Evolutionary conservation across 2,329 filamentous ascomycete species (phyloP), one percentile per base, ranked within the genome.

Genomic region (Ophiostoma montium): DNA sequence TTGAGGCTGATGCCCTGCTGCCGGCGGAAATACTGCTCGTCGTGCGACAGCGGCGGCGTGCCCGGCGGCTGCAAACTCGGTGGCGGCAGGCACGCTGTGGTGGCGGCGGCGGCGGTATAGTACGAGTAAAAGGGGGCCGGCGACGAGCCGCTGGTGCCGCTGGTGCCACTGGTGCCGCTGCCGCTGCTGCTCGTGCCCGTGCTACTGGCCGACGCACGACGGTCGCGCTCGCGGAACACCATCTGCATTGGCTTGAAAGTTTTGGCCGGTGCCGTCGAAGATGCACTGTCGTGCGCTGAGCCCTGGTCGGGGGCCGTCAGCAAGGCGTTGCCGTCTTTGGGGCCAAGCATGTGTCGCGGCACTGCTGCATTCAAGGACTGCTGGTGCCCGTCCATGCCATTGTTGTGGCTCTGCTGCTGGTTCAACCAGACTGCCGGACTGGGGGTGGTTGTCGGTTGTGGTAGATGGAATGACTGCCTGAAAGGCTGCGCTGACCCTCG

Each of bases 231-330:
- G 21, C 52, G 52, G n/a, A 48, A 46, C 2, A 54, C 48, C 53
- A 54, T 54, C 32, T 53, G 53, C 53, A 54, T 54, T 5, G 53
- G 53, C 35, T 53, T 47, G 41, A 54, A 54, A 2, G 43, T 46
- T 11, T 47, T 52, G 10, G 33, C 21, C 5, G 39, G 19, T 18
- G 41, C 39, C 1, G 36, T n/a, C 5, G 7, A 18, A 11, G 39
- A 12, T 30, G 39, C 21, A 13, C 6, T 42, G 38, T 16, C 38
- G 15, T 42, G 10, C 9, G 3, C 31, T 33, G 31, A 10, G 4
- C 13, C 5, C 3, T 11, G 31, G 31, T 33, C 31, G 6, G 31
- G 31, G 10, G 16, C 21, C 12, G 23, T 27, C 23, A 27, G 8
- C 23, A 27, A 8, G 23, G 23, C 23, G 23, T 8, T 27, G 23